A percentile compares a stretch with the other conserved stretches of the same genome.
These are phyloP conservation scores for Magnaporthiopsis poae DNA, from an alignment of 2,329 filamentous ascomycete genomes.

Conservation along the genomic window DNA sequence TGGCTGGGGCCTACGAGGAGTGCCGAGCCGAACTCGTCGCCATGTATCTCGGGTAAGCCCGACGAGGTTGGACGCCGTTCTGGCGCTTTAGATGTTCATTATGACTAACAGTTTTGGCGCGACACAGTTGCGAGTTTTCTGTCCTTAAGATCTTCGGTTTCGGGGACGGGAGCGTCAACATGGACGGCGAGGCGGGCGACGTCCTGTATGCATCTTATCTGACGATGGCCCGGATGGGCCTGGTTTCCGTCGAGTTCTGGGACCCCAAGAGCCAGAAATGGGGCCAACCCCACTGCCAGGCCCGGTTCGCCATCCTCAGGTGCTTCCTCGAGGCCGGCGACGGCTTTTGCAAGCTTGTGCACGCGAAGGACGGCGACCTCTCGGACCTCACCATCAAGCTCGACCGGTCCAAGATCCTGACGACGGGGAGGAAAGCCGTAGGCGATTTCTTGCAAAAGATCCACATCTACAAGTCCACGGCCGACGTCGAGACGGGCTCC, in stretches of 20 bases:
- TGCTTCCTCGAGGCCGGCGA: constrained; percentile 79
- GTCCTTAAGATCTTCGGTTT: constrained; percentile 88
- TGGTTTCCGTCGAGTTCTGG: constrained; percentile 86
- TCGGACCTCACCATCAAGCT: constrained; percentile 74
- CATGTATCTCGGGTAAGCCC: constrained; percentile 55
- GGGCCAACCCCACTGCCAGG: constrained; percentile 88
- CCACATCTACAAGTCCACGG: constrained; percentile 85
- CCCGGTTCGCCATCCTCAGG: constrained; percentile 76
- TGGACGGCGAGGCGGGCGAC: constrained; percentile 69
- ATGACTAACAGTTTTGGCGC: neutral
- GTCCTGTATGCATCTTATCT: constrained; percentile 83
- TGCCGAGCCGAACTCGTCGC: constrained; percentile 90
- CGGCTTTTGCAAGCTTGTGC: constrained; percentile 74
- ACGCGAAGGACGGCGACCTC: constrained; percentile 62
- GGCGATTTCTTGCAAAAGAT: constrained; percentile 81
- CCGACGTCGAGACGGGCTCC: constrained; percentile 68
- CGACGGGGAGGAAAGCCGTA: constrained; percentile 71
- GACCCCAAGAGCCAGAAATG: constrained; percentile 83
- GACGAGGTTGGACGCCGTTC: neutral
- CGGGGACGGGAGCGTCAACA: constrained; percentile 63
- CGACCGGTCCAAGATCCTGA: constrained; percentile 78
- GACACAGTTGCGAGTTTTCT: constrained; percentile 67
- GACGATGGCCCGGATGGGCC: constrained; percentile 85
- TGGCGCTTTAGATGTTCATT: neutral
- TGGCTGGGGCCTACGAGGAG: constrained; percentile 85